Evolutionary conservation across 2,329 filamentous ascomycete species (phyloP), one percentile per base, ranked within the genome.

Genomic region (Leptographium lundbergii): DNA sequence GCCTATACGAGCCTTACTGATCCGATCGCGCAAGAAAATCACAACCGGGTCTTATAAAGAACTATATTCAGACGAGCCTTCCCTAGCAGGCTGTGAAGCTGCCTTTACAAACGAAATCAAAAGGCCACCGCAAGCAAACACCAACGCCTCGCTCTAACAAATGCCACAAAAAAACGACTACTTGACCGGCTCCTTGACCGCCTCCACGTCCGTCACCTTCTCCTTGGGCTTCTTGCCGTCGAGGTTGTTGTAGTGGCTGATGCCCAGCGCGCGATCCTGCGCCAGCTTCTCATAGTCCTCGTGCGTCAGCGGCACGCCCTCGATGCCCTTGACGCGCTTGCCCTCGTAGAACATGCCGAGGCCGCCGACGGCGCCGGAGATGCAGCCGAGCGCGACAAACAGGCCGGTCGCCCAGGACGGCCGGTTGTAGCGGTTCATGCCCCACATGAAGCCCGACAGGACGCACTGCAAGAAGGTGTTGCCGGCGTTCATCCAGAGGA

Each of bases 371-470:
- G 79, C 86, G 9, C 86, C 86, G 6, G 87, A 82, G 24, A 85
- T 76, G 66, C 85, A 91, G 3, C 84, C 89, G 6, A 92, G 68
- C 2, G 81, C 87, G 22, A 95, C 86, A 67, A 94, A 89, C 0
- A 91, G 71, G 1, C 89, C 90, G 0, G 88, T 91, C 13, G 84
- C 81, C 89, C 89, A 95, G 25, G 81, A 80, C 0, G 90, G 89
- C n/a, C 90, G 77, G 25, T 86, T 73, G 66, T 84, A 85, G 25
- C 88, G 76, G 67, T 89, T 87, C 71, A 88, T 76, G 2, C 81
- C 84, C 88, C 88, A 95, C 90, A 95, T 95, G 72, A 90, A 87
- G 3, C 81, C 85, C 10, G 84, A 87, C 2, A 95, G 77, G 22
- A 82, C 78, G 47, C 78, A 78, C 70, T 95, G 91, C 52, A 94